Evolutionary conservation across 2,329 filamentous ascomycete genomes (phyloP), one percentile per base, ranked within the genome.

Genomic region (Fusarium graminum): DNA sequence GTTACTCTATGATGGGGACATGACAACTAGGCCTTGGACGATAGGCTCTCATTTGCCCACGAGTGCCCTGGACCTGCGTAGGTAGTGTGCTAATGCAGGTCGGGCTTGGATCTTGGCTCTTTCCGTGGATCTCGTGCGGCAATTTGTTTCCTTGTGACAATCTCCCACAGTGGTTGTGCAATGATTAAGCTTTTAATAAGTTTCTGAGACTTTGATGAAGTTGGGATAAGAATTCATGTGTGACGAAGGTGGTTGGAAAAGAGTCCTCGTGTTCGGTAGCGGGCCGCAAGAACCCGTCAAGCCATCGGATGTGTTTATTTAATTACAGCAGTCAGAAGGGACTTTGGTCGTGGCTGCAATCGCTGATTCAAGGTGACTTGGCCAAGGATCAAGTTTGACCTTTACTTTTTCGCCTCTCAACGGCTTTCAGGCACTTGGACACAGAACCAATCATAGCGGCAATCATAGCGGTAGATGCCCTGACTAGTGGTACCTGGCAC

Each of bases 31-130:
- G 46, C 46, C 46, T 55, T 49, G 30, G 40, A 49, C 39, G 51
- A 71, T 71, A 71, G 69, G 69, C 67, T 56, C 41, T 62, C 34
- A 41, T 34, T 13, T 51, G 56, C n/a, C 70, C 70, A 72, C 70
- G 61, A 62, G 30, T 55, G 7, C 39, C 32, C 26, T 44, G 49
- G 25, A 30, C 47, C 38, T 40, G 47, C 41, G 40, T 26, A 17
- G 49, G 52, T 39, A 40, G 28, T 41, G 22, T 42, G 40, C 65
- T 71, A 71, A 71, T 70, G 70, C 68, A 71, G 49, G 57, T 59
- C 34, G 63, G 53, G 12, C 47, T 59, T 69, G 38, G 47, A 39
- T 16, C 51, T 52, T 51, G 25, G 30, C 16, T 12, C 19, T 42
- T 30, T 32, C n/a, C 29, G 43, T 13, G 36, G 29, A 56, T 26